These are phyloP conservation scores for Skeletonema grethae DNA, from an alignment of 108 stramenopile species.

Conservation along the genomic window DNA sequence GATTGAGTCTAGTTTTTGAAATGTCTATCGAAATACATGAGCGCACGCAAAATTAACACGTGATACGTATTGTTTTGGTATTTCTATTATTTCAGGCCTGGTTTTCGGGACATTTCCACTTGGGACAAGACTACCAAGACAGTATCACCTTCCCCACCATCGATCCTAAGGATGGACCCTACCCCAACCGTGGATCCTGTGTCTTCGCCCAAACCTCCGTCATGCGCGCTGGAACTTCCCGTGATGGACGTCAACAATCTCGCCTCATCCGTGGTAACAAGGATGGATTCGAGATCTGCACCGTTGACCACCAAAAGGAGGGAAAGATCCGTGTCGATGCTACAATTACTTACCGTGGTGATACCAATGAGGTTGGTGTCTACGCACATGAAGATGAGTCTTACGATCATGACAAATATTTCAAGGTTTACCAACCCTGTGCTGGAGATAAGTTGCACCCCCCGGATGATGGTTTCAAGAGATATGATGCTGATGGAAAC, in stretches of 20 bases:
- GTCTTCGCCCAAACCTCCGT: conserved; percentile 88
- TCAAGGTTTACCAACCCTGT: conserved; percentile 65
- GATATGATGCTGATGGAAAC: conserved; percentile 50
- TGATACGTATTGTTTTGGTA: not conserved
- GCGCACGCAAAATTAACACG: not conserved
- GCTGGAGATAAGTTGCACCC: conserved; percentile 61
- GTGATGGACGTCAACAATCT: conserved; percentile 88
- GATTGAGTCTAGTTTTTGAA: not conserved
- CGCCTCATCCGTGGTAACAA: conserved; percentile 86
- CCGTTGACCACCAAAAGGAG: conserved; percentile 86
- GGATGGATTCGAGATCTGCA: conserved; percentile 87
- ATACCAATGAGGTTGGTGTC: conserved; percentile 64
- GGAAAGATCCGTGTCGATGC: conserved; percentile 71
- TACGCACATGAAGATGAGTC: conserved; percentile 81
- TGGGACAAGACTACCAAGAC: conserved; percentile 77
- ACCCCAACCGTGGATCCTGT: conserved; percentile 77
- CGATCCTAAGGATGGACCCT: conserved; percentile 62
- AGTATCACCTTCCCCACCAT: conserved; percentile 66
- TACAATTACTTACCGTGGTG: conserved; percentile 51
- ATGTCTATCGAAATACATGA: not conserved
- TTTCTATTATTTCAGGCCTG: conserved; percentile 45
- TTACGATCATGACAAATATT: conserved; percentile 77
- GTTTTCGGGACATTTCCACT: conserved; percentile 96
- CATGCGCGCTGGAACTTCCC: conserved; percentile 76
- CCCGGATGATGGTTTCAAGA: conserved; percentile 56